Evolutionary conservation across 306 rosid species (phyloP).

Genomic region (Prosopis cineraria): DNA sequence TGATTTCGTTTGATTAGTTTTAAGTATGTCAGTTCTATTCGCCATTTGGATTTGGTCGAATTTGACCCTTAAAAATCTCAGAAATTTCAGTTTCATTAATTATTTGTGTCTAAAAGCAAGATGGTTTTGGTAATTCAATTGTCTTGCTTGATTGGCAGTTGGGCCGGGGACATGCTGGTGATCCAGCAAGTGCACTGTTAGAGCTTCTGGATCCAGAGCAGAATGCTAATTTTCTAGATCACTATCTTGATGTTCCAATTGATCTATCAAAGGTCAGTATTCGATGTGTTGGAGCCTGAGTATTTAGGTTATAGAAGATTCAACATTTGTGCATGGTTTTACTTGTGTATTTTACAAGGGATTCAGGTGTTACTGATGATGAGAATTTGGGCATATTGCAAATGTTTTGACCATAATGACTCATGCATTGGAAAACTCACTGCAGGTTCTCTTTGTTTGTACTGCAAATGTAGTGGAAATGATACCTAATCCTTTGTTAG

Average conservation of each 20-base stretch:
- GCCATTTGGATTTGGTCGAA: background rate
- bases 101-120: background rate
- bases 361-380: background rate
- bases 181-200: constrained; percentile 98
- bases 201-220: constrained; percentile 99
- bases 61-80: constrained; percentile 14
- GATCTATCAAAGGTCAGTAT: constrained; percentile 91
- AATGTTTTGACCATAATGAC: constrained; percentile 20
- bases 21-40: constrained; percentile 7
- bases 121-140: constrained; percentile 32
- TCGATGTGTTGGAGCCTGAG: constrained; percentile 8
- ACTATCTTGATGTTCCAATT: constrained; percentile 98
- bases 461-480: constrained; percentile 91
- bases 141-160: constrained; percentile 62
- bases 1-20: constrained; percentile 16
- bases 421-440: constrained; percentile 36
- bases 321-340: constrained; percentile 14
- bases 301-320: constrained; percentile 19
- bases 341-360: background rate
- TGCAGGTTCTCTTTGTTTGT: constrained; percentile 99
- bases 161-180: constrained; percentile 99
- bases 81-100: constrained; percentile 16
- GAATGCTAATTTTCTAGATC: constrained; percentile 98
- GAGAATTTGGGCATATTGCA: constrained; percentile 21
- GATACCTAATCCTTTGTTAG: constrained; percentile 94